phyloP scores from a whole-genome alignment of 345 rosid species.

The Eucalyptus marginata region DNA sequence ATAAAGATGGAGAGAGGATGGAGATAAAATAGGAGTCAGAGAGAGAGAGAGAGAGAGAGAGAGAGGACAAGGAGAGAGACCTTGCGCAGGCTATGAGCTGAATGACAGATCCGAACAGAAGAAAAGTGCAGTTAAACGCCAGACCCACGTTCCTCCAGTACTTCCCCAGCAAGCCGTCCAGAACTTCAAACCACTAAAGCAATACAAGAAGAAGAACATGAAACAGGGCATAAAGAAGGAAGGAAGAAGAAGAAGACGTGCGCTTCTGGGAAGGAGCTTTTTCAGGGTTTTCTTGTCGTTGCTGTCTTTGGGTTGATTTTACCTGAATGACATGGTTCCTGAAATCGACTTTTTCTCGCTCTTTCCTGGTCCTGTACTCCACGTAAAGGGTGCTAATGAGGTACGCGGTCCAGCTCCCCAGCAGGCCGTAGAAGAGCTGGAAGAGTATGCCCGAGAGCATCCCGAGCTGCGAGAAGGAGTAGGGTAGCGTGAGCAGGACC shows the following conservation, averaged over 20 bases:
- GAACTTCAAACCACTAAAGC: slow-evolving; percentile 93
- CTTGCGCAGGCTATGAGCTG: slow-evolving; percentile 99
- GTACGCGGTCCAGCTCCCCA: slow-evolving; percentile 99
- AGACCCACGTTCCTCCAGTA: slow-evolving; percentile 99
- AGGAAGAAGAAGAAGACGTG: neutral
- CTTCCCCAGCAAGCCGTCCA: slow-evolving; percentile 95
- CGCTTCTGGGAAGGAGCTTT: neutral
- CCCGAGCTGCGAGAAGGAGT: slow-evolving; percentile 98
- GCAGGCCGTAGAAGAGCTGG: slow-evolving; percentile 86
- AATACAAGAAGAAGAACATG: neutral
- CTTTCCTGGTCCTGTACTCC: slow-evolving; percentile 94
- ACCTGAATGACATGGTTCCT: slow-evolving; percentile 99
- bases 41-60: neutral
- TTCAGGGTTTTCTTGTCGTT: neutral
- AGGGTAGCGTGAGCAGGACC: slow-evolving; percentile 90
- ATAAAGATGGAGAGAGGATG: neutral
- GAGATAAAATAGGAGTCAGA: slow-evolving; percentile 1
- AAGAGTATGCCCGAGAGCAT: slow-evolving; percentile 88
- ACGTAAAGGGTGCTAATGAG: slow-evolving; percentile 88
- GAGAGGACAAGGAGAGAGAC: slow-evolving; percentile 9
- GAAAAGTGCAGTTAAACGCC: slow-evolving; percentile 98
- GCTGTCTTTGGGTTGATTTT: neutral
- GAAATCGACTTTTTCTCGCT: slow-evolving; percentile 94
- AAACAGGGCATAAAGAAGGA: neutral
- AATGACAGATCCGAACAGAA: slow-evolving; percentile 98